These are phyloP conservation scores for Ophiosphaerella herpotricha DNA, from an alignment of 2,329 filamentous ascomycete species.

Conservation along the genomic window DNA sequence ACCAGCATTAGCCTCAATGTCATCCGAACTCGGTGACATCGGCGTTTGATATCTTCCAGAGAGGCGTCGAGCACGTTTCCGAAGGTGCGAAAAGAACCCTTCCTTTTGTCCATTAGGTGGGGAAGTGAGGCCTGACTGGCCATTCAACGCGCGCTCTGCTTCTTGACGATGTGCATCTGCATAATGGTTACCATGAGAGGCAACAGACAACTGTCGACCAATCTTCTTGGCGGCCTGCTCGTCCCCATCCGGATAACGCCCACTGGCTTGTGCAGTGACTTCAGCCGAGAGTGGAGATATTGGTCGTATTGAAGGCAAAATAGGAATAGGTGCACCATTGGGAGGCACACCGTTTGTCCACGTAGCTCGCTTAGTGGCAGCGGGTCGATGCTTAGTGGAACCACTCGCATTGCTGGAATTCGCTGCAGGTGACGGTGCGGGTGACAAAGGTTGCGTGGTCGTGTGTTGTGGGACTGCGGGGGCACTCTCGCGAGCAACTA, in stretches of 20 bases:
- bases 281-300: conserved; percentile 96
- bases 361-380: conserved; percentile 80
- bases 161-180: conserved; percentile 87
- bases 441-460: conserved; percentile 48
- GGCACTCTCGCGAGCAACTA: conserved; percentile 76
- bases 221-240: conserved; percentile 85
- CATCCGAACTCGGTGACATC: conserved; percentile 77
- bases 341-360: conserved; percentile 82
- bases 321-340: conserved; percentile 88
- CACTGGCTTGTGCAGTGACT: conserved; percentile 85
- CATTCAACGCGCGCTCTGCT: conserved; percentile 87
- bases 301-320: conserved; percentile 89
- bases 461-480: conserved; percentile 60
- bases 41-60: conserved; percentile 88
- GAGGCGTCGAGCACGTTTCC: conserved; percentile 88
- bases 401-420: conserved; percentile 51
- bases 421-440: conserved; percentile 49
- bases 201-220: conserved; percentile 88
- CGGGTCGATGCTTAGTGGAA: conserved; percentile 59
- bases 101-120: conserved; percentile 84
- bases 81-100: conserved; percentile 95
- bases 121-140: conserved; percentile 74
- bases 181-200: conserved; percentile 91
- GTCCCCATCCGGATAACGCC: conserved; percentile 60
- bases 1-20: conserved; percentile 89